Percentiles rank a stretch among this genome's conserved stretches.
phyloP scores from a whole-genome alignment of 2,329 filamentous ascomycete species.

The Colletotrichum musicola region DNA sequence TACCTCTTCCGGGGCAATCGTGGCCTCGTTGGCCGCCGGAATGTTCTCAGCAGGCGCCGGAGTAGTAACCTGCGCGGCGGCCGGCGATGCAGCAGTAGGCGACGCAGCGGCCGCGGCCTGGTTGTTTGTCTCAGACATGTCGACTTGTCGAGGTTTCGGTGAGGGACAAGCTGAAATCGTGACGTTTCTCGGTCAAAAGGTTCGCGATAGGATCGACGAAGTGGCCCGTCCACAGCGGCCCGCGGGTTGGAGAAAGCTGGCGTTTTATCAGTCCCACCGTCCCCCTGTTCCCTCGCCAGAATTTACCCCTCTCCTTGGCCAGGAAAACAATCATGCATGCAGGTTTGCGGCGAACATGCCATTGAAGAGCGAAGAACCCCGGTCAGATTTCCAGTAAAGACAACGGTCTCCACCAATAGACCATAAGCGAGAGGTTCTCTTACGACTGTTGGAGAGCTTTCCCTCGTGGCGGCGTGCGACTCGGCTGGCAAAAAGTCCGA shows the following conservation, averaged over 20 bases:
- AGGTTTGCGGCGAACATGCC: conserved; percentile 7
- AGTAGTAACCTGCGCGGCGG: too few species aligned
- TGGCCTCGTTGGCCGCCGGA: background rate
- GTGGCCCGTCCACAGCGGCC: background rate
- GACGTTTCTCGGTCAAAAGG: too few species aligned
- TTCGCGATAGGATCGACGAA: background rate
- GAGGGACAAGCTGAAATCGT: too few species aligned
- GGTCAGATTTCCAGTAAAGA: background rate
- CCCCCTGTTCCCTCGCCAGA: background rate
- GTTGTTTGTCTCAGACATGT: background rate
- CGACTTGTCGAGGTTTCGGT: too few species aligned
- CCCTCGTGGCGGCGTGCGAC: too few species aligned
- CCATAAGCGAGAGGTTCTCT: background rate
- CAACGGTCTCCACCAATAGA: background rate
- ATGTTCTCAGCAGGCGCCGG: background rate
- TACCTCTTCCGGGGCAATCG: conserved; percentile 4
- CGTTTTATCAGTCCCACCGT: background rate
- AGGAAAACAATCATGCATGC: background rate
- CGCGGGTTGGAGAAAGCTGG: conserved; percentile 2
- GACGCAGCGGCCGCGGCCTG: background rate
- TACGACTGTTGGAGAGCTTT: background rate
- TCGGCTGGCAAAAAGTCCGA: background rate
- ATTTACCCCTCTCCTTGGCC: conserved; percentile 17
- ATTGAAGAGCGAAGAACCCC: background rate
- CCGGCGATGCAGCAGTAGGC: background rate